Percentiles rank a stretch among this genome's conserved stretches.
phyloP scores from a whole-genome alignment of 2,329 filamentous ascomycete species.

The Fusarium floridanum region DNA sequence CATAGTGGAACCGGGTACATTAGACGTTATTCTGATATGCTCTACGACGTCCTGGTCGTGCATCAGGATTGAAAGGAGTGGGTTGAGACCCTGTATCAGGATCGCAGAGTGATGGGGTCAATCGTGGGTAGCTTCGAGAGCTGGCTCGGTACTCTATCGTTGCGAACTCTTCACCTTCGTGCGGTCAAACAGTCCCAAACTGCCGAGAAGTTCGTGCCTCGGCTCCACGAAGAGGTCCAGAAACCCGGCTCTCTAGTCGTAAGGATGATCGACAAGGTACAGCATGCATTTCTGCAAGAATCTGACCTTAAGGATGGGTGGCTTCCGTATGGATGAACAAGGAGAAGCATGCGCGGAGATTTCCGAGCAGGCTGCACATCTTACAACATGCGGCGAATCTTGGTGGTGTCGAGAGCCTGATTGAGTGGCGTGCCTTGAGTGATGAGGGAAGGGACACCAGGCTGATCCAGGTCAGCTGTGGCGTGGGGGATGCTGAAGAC shows the following conservation, averaged over 20 bases:
- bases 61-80: conserved; percentile 65
- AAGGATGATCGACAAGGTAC: neutral
- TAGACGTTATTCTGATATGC: conserved; percentile 90
- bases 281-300: neutral
- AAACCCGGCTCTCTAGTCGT: neutral
- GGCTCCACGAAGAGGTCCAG: neutral
- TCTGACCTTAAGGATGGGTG: neutral
- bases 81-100: conserved; percentile 69
- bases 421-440: neutral
- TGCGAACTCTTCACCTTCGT: neutral
- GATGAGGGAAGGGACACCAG: neutral
- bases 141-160: conserved; percentile 74
- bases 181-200: neutral
- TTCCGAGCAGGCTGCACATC: neutral
- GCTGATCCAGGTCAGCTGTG: neutral
- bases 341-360: neutral
- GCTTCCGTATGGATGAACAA: neutral
- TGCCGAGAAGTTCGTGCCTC: neutral
- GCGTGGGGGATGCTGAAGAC: neutral
- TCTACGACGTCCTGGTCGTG: conserved; percentile 84
- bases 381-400: neutral
- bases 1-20: conserved; percentile 95
- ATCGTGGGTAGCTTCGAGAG: conserved; percentile 90
- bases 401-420: neutral
- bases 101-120: conserved; percentile 80